These are phyloP conservation scores for Sergeia podlipaevii DNA, from an alignment of 208 protist species.

Conservation along the genomic window DNA sequence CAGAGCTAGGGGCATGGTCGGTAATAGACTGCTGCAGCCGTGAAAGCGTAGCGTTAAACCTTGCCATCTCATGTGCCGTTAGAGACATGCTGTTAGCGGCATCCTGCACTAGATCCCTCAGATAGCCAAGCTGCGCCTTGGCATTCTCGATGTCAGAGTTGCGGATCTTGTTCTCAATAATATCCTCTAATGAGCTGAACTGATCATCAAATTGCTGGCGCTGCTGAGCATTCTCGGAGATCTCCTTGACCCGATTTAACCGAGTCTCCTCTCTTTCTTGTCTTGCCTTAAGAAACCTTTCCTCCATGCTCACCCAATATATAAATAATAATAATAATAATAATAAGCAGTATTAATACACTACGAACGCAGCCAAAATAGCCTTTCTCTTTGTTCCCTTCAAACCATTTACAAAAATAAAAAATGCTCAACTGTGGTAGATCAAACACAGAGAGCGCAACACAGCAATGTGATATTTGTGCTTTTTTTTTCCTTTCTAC, in stretches of 20 bases:
- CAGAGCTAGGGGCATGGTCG: conserved; percentile 3
- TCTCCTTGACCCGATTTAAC: conserved; percentile 25
- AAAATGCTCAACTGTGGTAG: no score
- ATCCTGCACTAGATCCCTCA: conserved; percentile 58
- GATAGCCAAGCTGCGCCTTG: conserved; percentile 33
- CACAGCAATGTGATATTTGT: no score
- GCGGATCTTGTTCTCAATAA: conserved; percentile 20
- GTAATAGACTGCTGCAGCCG: conserved; percentile 64
- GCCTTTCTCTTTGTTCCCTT: no score
- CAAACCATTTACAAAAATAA: no score
- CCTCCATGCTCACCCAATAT: conserved; percentile 21
- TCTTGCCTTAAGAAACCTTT: conserved; percentile 59
- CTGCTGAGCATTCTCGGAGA: conserved; percentile 25
- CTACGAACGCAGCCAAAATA: no score
- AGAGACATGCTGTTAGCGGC: conserved; percentile 43
- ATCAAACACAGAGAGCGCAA: no score
- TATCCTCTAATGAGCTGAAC: conserved; percentile 24
- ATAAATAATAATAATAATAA: conserved; percentile 4
- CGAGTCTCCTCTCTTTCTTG: conserved; percentile 67
- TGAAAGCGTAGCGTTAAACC: conserved; percentile 54
- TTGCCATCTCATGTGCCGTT: conserved; percentile 77
- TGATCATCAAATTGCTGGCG: conserved; percentile 66
- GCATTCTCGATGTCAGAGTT: conserved; percentile 25
- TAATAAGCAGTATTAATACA: no score
- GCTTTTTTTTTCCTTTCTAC: no score